Evolutionary conservation across 1,284 basidiomycete species (phyloP).

Genomic region (Irpex sp.): DNA sequence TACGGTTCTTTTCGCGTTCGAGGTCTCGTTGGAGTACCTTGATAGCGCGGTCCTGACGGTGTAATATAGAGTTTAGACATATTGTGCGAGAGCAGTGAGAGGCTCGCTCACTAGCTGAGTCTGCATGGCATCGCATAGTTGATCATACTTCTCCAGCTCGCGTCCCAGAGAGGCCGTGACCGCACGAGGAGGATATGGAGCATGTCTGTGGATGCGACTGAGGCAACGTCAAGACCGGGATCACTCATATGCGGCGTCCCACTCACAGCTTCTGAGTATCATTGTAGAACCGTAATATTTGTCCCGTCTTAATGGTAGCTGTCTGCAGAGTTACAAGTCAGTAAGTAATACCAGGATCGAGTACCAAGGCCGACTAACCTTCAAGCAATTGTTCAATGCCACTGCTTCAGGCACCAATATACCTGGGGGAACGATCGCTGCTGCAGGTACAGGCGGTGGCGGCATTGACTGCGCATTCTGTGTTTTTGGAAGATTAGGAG

Average conservation of each 20-base stretch:
- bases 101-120: conserved; percentile 52
- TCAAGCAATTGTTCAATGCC: conserved; percentile 52
- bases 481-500: conserved; percentile 18
- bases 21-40: conserved; percentile 67
- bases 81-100: not conserved
- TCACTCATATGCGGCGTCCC: not conserved
- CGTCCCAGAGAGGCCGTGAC: conserved; percentile 61
- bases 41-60: conserved; percentile 60
- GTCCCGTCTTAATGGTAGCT: conserved; percentile 63
- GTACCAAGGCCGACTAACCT: conserved; percentile 33
- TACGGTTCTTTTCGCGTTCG: conserved; percentile 52
- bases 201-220: conserved; percentile 56
- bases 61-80: not conserved
- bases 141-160: conserved; percentile 74
- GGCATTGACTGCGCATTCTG: conserved; percentile 15
- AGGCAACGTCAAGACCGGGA: not conserved
- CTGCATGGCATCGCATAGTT: conserved; percentile 72
- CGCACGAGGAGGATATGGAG: conserved; percentile 59
- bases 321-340: conserved; percentile 35
- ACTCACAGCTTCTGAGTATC: conserved; percentile 58
- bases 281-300: conserved; percentile 65
- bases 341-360: not conserved
- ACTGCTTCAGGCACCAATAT: conserved; percentile 63
- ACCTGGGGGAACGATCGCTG: conserved; percentile 51
- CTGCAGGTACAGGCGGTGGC: conserved; percentile 54